These are phyloP conservation scores for Metarhizium humberi DNA, from an alignment of 2,329 filamentous ascomycete species.

Conservation along the genomic window DNA sequence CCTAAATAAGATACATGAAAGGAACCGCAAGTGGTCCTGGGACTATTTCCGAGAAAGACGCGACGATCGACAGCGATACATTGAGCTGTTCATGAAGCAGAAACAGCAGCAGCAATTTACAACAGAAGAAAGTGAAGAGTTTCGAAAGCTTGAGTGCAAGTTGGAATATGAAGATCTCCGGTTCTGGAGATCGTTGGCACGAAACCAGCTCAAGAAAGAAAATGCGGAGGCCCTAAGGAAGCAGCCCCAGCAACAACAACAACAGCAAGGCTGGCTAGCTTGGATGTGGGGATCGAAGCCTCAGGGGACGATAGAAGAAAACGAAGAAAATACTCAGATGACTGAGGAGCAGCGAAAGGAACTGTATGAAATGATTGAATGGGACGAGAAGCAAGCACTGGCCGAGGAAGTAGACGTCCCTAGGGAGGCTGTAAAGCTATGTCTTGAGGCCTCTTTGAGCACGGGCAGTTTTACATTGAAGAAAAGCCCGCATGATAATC, in stretches of 20 bases:
- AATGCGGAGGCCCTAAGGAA: slow-evolving; percentile 79
- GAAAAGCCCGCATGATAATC: slow-evolving; percentile 51
- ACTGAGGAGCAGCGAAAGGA: slow-evolving; percentile 94
- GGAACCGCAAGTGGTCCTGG: slow-evolving; percentile 92
- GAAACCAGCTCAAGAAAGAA: slow-evolving; percentile 92
- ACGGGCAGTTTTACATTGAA: slow-evolving; percentile 94
- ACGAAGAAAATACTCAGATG: slow-evolving; percentile 71
- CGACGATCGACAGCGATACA: slow-evolving; percentile 82
- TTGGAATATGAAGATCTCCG: slow-evolving; percentile 88
- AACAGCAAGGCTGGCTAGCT: slow-evolving; percentile 78
- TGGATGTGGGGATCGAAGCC: slow-evolving; percentile 87
- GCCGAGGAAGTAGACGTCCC: slow-evolving; percentile 83
- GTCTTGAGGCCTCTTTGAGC: slow-evolving; percentile 85
- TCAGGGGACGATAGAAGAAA: slow-evolving; percentile 46
- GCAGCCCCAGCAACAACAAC: slow-evolving; percentile 43
- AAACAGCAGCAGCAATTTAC: slow-evolving; percentile 66
- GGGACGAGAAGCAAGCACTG: slow-evolving; percentile 90
- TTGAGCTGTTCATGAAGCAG: slow-evolving; percentile 91
- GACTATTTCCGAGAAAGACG: slow-evolving; percentile 86
- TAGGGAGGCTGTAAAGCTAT: slow-evolving; percentile 83
- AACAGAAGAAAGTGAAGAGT: slow-evolving; percentile 59
- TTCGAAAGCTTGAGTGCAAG: slow-evolving; percentile 75
- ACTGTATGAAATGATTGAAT: slow-evolving; percentile 94
- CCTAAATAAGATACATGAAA: slow-evolving; percentile 87
- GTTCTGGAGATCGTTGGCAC: slow-evolving; percentile 91